These are phyloP conservation scores for Nemophila menziesii DNA, from an alignment of 257 asterid genomes.

Conservation along the genomic window DNA sequence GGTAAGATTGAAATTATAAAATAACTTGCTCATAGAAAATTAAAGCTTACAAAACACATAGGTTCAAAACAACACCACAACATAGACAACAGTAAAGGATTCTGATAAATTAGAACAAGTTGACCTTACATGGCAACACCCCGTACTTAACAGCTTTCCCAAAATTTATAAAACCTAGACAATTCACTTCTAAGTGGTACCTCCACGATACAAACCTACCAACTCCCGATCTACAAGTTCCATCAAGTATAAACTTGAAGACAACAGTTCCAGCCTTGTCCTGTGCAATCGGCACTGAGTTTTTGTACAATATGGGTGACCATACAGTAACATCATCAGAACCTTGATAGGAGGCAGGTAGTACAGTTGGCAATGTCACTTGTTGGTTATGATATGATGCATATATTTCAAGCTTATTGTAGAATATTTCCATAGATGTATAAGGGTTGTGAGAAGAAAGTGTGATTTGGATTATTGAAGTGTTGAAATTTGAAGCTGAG, in stretches of 20 bases:
- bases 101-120: slow-evolving; percentile 4
- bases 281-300: slow-evolving; percentile 43
- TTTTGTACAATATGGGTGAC: slow-evolving; percentile 51
- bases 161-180: slow-evolving; percentile 61
- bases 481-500: slow-evolving; percentile 34
- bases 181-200: slow-evolving; percentile 48
- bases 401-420: slow-evolving; percentile 37
- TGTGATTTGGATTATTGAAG: slow-evolving; percentile 49
- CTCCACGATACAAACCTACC: slow-evolving; percentile 47
- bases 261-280: slow-evolving; percentile 35
- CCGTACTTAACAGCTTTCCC: slow-evolving; percentile 39
- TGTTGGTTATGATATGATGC: slow-evolving; percentile 59
- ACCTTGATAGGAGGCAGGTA: slow-evolving; percentile 53
- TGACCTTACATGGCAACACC: slow-evolving; percentile 41
- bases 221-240: slow-evolving; percentile 62
- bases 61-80: no score
- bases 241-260: slow-evolving; percentile 37
- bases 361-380: slow-evolving; percentile 31
- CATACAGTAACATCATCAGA: slow-evolving; percentile 47
- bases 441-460: slow-evolving; percentile 53
- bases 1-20: no score
- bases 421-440: slow-evolving; percentile 38
- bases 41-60: no score
- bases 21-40: no score
- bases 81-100: no score